phyloP scores from a whole-genome alignment of 148 eudicot species.

The Nyssa sinensis region DNA sequence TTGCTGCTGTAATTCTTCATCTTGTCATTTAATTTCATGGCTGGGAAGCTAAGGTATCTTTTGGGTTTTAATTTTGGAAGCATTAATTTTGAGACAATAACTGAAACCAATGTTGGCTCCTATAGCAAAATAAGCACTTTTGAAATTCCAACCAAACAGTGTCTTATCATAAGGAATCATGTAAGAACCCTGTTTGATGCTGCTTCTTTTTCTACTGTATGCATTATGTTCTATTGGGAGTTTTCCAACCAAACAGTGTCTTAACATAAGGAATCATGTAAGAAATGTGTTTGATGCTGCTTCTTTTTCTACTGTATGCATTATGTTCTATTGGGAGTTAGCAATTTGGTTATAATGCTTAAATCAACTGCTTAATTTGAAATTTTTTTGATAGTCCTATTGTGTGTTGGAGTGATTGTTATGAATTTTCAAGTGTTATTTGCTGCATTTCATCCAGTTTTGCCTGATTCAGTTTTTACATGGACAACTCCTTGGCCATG shows the following conservation, averaged over 20 bases:
- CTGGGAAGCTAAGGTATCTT: not conserved
- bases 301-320: not conserved
- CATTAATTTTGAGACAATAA: not conserved
- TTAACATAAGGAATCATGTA: too few relatives aligned
- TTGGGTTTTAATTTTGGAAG: not conserved
- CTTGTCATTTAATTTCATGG: not conserved
- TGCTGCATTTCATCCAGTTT: too few relatives aligned
- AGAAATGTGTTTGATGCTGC: too few relatives aligned
- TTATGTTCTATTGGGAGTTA: not conserved
- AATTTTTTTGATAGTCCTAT: too few relatives aligned
- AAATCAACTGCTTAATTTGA: constrained; percentile 3
- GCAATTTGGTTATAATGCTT: not conserved
- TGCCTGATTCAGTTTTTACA: too few relatives aligned
- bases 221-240: not conserved
- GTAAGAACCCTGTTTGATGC: not conserved
- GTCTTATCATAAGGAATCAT: not conserved
- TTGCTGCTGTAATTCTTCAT: not conserved
- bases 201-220: not conserved
- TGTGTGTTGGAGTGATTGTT: too few relatives aligned
- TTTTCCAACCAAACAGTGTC: too few relatives aligned
- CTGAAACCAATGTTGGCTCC: not conserved
- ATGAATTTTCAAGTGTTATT: too few relatives aligned
- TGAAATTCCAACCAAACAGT: not conserved
- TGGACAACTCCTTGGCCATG: too few relatives aligned
- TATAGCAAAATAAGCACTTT: not conserved